phyloP scores from a whole-genome alignment of 441 rosid species.

The Omphalea diandra region DNA sequence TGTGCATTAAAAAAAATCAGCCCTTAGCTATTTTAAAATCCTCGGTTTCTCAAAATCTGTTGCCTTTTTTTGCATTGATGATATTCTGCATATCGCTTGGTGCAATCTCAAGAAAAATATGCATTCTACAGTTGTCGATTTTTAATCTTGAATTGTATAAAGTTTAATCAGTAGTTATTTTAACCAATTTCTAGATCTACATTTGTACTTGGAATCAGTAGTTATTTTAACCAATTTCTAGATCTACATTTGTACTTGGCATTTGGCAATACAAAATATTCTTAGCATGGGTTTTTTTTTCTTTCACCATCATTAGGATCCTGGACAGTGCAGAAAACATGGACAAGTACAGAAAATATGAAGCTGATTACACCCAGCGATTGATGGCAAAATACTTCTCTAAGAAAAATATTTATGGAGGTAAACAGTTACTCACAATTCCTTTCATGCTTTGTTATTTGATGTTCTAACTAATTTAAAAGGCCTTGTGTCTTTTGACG shows the following conservation, averaged over 20 bases:
- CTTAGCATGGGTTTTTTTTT: not conserved
- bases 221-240: conserved; percentile 13
- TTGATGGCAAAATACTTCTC: conserved; percentile 68
- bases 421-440: conserved; percentile 31
- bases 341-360: conserved; percentile 56
- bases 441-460: not conserved
- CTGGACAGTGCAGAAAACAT: conserved; percentile 40
- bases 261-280: not conserved
- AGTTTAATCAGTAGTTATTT: conserved; percentile 9
- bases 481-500: not conserved
- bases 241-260: not conserved
- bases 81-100: not conserved
- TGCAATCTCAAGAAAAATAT: too few relatives aligned
- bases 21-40: not conserved
- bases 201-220: not conserved
- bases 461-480: not conserved
- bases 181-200: not conserved
- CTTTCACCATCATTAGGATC: conserved; percentile 35
- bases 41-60: not conserved
- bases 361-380: conserved; percentile 50
- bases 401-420: conserved; percentile 55
- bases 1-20: not conserved
- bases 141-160: not conserved
- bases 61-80: not conserved
- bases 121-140: not conserved